Evolutionary conservation across 192 early-diverging fungal species (phyloP), one percentile per base, ranked within the genome.

Genomic region (Geosiphon pyriformis): DNA sequence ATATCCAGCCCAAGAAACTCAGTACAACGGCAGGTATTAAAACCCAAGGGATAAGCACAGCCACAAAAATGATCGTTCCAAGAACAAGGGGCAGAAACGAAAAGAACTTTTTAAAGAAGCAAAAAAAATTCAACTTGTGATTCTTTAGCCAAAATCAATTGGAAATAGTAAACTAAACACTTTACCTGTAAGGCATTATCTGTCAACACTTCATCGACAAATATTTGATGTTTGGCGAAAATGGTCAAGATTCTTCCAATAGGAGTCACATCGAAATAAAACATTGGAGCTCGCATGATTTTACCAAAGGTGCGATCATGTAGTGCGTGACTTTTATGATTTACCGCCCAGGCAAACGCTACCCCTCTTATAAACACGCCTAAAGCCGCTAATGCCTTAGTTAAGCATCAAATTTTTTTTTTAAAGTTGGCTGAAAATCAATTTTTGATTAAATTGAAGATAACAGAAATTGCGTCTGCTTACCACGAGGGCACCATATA

Each of bases 241-340:
- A 83, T 79, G 60, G 88, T 89, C 59, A 90, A 70, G 26, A 90
- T 83, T 32, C 81, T 80, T 34, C 86, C 88, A 50, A 85, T 63
- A 18, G 88, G 88, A 15, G 86, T 89, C 47, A 82, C 77, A 48
- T 90, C 88, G 66, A 88, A 90, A 68, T 80, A 88, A 26, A 70
- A 70, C 80, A 85, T 85, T 18, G 87, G 87, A 7, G 87, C 81
- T 52, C 81, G 87, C 33, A 92, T 66, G 53, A 92, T 82, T 51
- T 83, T 88, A 34, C 83, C 1, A 52, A 71, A 79, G 18, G 78
- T 74, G 11, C 67, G 66, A 47, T 88, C 80, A 55, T 88, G 86
- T 35, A 88, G 75, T 18, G 74, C 68, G 3, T 73, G 53, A 15
- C 81, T 81, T 68, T 88, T 88, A n/a, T 70, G 59, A 47, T 78